Base-by-base conservation (phyloP, 73 alveolate species). In the Paramecium biaurelia region DNA sequence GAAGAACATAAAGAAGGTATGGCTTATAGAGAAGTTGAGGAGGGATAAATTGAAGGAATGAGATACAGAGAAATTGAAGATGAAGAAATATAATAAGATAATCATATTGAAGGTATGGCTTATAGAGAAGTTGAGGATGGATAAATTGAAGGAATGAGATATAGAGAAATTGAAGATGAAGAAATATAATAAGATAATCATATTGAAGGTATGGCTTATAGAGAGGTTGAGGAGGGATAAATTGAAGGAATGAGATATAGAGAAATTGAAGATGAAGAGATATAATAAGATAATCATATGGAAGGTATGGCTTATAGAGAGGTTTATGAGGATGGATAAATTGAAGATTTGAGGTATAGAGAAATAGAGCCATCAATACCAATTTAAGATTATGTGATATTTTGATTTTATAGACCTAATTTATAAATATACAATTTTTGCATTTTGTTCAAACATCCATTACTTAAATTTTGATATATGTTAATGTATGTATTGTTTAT, bases 241-340 rank as follows among this genome's bases (percentile, higher is more conserved):
- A 24, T 58, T 7, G 76, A 58, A 58, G 76, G 76, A 3, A 58
- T 58, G 76, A 58, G 76, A 58, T 58, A 58, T 11, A 21, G 76
- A 24, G 76, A 58, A 21, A 18, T 58, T 20, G 58, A 45, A 45
- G 58, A 14, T 0, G 5, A 45, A 45, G 76, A 58, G 18, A 58
- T 4, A 20, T 58, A 21, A 1, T 5, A 58, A 21, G 76, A 58
- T 20, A 58, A 21, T 18, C 76, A 12, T 10, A 4, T 58, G 4
- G 76, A 58, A 58, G 76, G 76, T 3, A 58, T 58, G 76, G 76
- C 76, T 58, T 58, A 58, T 18, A 58, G 76, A 58, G 76, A 58
- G 18, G 18, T 58, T 8, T 21, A 58, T 7, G 76, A 58, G 0
- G 76, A 58, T 58, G 34, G 34, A 58, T 58, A 58, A 10, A 24